Evolutionary conservation across 139 green algal genomes (phyloP).

Genomic region (Axilococcus clingmanii): DNA sequence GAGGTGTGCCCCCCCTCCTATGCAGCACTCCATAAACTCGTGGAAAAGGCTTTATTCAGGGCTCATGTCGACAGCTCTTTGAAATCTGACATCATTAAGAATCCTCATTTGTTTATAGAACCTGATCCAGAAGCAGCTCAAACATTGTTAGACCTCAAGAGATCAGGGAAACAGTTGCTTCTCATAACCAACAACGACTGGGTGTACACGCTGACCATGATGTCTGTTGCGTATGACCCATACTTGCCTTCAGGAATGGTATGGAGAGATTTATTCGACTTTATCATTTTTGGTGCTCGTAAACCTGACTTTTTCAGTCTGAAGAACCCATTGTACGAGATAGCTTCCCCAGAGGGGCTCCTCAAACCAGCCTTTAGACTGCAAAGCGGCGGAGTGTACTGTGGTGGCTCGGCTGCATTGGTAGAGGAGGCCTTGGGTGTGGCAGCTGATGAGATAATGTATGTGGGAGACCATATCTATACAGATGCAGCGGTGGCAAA

Average conservation of each 20-base stretch:
- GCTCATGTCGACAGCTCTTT: slow-evolving; percentile 91
- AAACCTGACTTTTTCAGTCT: slow-evolving; percentile 94
- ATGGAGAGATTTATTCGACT: slow-evolving; percentile 90
- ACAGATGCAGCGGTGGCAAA: slow-evolving; percentile 7
- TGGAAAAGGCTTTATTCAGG: slow-evolving; percentile 75
- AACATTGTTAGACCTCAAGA: slow-evolving; percentile 83
- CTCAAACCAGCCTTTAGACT: slow-evolving; percentile 62
- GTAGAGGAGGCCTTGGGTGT: slow-evolving; percentile 85
- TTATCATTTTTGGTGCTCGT: slow-evolving; percentile 79
- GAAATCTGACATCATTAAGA: slow-evolving; percentile 88
- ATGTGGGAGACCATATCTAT: slow-evolving; percentile 63
- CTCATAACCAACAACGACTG: slow-evolving; percentile 92
- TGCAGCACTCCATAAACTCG: slow-evolving; percentile 54
- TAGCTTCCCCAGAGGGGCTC: slow-evolving; percentile 88
- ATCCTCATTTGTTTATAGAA: slow-evolving; percentile 63
- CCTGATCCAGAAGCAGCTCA: slow-evolving; percentile 74
- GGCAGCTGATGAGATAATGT: slow-evolving; percentile 83
- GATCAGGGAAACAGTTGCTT: slow-evolving; percentile 80
- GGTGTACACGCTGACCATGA: slow-evolving; percentile 83
- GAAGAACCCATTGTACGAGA: slow-evolving; percentile 71
- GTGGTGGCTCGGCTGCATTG: slow-evolving; percentile 67
- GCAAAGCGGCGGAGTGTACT: slow-evolving; percentile 75
- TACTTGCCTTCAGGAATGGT: slow-evolving; percentile 62
- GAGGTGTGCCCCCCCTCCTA: slow-evolving; percentile 44
- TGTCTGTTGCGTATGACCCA: slow-evolving; percentile 76